Base-by-base conservation (phyloP, 768 basidiomycete genomes). In the Termitomyces sp. region DNA sequence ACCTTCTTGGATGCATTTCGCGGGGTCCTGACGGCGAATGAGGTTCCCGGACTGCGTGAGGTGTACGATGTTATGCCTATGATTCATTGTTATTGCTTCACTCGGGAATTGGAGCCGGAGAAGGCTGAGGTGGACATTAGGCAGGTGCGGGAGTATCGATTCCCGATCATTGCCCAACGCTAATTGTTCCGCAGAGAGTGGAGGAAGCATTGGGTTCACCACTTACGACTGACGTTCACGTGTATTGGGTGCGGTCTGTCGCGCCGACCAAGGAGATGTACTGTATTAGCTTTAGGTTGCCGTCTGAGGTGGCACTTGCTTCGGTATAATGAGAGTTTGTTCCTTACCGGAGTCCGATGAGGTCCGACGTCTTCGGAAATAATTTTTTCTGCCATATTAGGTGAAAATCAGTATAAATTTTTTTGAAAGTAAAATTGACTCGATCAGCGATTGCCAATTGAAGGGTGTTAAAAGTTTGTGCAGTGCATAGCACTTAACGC, bases 231-330 rank as follows among this genome's bases (percentile, higher is more conserved):
- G 79, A 82, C 24, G 74, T 78, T 39, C 69, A 71, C 14, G 68
- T 92, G 8, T 87, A 93, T 65, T 79, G 86, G 62, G 95, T 99
- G 49, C 86, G 97, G 55, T 88, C 89, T 10, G 97, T 98, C 10
- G 94, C 97, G 1, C 96, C 96, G 7, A 90, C 85, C 72, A 98
- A 99, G 73, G 88, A 94, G 66, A 98, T 98, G 96, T 98, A 95
- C 71, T 95, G 96, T 71, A 82, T 99, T 55, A 89, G 89, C 70
- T 98, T 99, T 78, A 70, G 75, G 20, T 69, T 74, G 34, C 74
- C 76, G 36, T 61, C 67, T 29, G 71, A 68, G 55, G 79, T 77
- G 13, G 76, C 73, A 37, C 72, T 63, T n/a, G 29, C 44, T 36
- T 57, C 37, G 37, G 52, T 5, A 22, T 49, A 31, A 37, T 34